Base-by-base conservation (phyloP, 805 yeast species). In the Brettanomyces naardenensis region DNA sequence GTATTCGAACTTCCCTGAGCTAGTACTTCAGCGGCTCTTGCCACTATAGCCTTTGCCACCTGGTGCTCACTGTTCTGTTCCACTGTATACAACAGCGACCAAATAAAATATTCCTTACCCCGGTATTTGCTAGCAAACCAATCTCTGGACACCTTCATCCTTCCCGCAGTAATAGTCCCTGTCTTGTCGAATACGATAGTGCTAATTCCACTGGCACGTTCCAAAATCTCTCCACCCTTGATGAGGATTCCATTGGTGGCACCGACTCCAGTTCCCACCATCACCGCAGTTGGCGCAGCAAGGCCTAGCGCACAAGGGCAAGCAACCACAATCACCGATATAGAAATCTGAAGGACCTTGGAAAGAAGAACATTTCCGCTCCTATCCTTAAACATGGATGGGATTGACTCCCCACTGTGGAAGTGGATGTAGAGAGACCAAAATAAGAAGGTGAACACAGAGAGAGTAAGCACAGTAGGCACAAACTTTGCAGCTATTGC, bases 211-310 rank as follows among this genome's bases (percentile, higher is more conserved):
- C 75, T 74, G 6, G 92, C 80, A 40, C 64, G 69, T 53, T 92
- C 97, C 44, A 92, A 69, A 13, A 84, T 75, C 36, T 82, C 95
- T 18, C 97, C 98, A 34, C 97, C 95, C 59, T 90, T 92, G 51
- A 92, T 83, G 38, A 92, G 65, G 4, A 92, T 82, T 15, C 98
- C 97, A 57, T 86, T 69, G 11, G 73, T 59, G 0, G 98, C 97
- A 29, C 95, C 97, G 18, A 87, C 81, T 29, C 98, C 98, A 2
- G 97, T 90, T 6, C 97, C 98, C 2, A 92, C 98, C 97, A 94
- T 92, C 9, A 92, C 86, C 0, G 97, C 97, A 2, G 98, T 94
- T 1, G 99, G 99, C 0, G 97, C 95, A 3, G 97, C 97, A 36
- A 92, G 68, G 3, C 98, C 99, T 19, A 92, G 63, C 0, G 98